A percentile compares a stretch with the other conserved stretches of the same genome.
Evolutionary conservation across 768 basidiomycete species (phyloP).

Genomic region (Boletus sensibilis): DNA sequence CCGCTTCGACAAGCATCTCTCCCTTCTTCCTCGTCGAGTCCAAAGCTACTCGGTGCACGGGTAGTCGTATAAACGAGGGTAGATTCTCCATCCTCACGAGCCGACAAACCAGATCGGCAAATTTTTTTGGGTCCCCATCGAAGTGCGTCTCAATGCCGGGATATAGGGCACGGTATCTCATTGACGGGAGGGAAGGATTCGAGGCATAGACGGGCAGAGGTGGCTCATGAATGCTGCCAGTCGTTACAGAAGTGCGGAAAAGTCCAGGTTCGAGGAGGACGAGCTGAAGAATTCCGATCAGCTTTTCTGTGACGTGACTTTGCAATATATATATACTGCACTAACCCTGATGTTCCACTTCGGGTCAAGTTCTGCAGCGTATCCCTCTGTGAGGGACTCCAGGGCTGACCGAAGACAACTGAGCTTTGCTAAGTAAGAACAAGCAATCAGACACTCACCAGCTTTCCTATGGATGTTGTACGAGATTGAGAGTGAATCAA

Average conservation of each 20-base stretch:
- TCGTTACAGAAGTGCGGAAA: conserved; percentile 21
- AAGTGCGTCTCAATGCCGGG: conserved; percentile 21
- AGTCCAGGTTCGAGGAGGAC: conserved; percentile 24
- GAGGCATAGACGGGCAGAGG: conserved; percentile 20
- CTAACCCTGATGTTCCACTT: conserved; percentile 37
- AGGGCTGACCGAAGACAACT: conserved; percentile 25
- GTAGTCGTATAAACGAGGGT: conserved; percentile 19
- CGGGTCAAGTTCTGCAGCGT: conserved; percentile 34
- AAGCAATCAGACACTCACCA: conserved; percentile 6
- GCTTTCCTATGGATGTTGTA: conserved; percentile 14
- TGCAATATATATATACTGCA: background rate
- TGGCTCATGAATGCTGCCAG: conserved; percentile 14
- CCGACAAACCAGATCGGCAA: conserved; percentile 19
- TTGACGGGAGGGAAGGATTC: conserved; percentile 26
- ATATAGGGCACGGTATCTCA: conserved; percentile 21
- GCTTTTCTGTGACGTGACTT: background rate
- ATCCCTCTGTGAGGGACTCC: conserved; percentile 32
- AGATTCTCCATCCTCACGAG: conserved; percentile 17
- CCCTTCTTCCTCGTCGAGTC: conserved; percentile 23
- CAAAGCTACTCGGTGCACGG: conserved; percentile 26
- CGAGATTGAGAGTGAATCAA: background rate
- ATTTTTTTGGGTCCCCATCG: conserved; percentile 26
- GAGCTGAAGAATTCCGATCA: conserved; percentile 12
- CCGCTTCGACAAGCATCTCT: conserved; percentile 17
- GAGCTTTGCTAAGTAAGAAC: background rate